Evolutionary conservation across 2,329 filamentous ascomycete genomes (phyloP), one percentile per base, ranked within the genome.

Genomic region (Trichoderma cornu-damae): DNA sequence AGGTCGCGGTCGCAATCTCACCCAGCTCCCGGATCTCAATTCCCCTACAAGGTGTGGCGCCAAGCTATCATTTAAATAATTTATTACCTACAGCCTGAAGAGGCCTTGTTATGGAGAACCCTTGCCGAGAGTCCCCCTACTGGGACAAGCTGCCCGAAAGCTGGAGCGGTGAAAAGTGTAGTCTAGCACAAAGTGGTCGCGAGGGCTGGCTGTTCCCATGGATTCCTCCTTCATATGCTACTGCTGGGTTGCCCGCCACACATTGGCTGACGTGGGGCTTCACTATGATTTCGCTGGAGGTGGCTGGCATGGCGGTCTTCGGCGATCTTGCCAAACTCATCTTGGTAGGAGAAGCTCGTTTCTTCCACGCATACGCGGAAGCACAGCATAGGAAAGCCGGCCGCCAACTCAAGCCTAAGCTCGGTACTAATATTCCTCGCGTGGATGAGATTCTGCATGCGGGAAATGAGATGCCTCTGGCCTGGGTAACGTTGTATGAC

Each of bases 1-100:
- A 26, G 14, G 9, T 37, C 32, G 48, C 20, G 22, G 34, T 26
- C 40, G 24, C 42, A 47, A 47, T 55, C 42, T 46, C 42, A 42
- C 37, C 42, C 38, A 28, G 35, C 8, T 47, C 42, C 35, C 42
- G 8, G 43, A 47, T 47, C 52, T 55, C 42, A 37, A 30, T 47
- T 55, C 52, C 24, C 50, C 52, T 22, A 55, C 42, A 18, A 37
- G 18, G 14, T 52, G 52, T 55, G 52, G 52, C 52, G 52, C 52
- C 24, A 47, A 47, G 43, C 42, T 55, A 37, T 18, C 52, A 38
- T 55, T 42, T 55, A 32, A n/a, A n/a, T n/a, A n/a, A n/a, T n/a
- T n/a, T 47, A 46, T 47, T 37, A 35, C 49, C 26, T 42, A 37
- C 24, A 24, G 26, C n/a, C 20, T 20, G 9, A 12, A 20, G 18